phyloP scores from a whole-genome alignment of 805 yeast species.

The Barnettozyma californica region DNA sequence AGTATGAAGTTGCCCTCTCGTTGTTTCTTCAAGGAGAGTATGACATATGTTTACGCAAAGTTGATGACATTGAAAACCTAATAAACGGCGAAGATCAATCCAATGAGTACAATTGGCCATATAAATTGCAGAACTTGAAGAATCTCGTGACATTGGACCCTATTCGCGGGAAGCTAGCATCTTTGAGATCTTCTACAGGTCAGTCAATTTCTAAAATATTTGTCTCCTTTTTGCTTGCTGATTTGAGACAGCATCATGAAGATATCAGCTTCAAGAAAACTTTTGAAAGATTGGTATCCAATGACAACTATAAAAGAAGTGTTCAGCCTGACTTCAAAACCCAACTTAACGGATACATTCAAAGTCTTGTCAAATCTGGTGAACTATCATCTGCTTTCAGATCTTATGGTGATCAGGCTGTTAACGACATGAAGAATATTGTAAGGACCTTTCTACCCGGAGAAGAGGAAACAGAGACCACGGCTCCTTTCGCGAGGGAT shows the following conservation, averaged over 20 bases:
- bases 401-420: conserved; percentile 61
- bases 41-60: conserved; percentile 49
- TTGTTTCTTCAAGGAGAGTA: conserved; percentile 40
- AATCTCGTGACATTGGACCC: conserved; percentile 28
- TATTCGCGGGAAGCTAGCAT: conserved; percentile 47
- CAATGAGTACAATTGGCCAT: conserved; percentile 37
- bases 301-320: conserved; percentile 29
- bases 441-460: conserved; percentile 61
- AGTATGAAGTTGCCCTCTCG: conserved; percentile 45
- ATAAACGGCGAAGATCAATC: conserved; percentile 45
- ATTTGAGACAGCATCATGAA: conserved; percentile 54
- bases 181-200: conserved; percentile 61
- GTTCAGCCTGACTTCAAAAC: conserved; percentile 37
- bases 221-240: conserved; percentile 48
- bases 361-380: conserved; percentile 57
- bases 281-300: conserved; percentile 37
- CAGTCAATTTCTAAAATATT: conserved; percentile 59
- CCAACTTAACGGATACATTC: conserved; percentile 41
- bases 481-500: conserved; percentile 10
- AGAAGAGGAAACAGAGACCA: conserved; percentile 8
- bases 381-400: conserved; percentile 57
- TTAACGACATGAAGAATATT: conserved; percentile 65
- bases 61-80: conserved; percentile 52
- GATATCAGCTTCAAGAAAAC: conserved; percentile 43
- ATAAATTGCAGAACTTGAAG: conserved; percentile 27